phyloP scores from a whole-genome alignment of 176 grass and related monocot genomes.

The Phragmites australis region DNA sequence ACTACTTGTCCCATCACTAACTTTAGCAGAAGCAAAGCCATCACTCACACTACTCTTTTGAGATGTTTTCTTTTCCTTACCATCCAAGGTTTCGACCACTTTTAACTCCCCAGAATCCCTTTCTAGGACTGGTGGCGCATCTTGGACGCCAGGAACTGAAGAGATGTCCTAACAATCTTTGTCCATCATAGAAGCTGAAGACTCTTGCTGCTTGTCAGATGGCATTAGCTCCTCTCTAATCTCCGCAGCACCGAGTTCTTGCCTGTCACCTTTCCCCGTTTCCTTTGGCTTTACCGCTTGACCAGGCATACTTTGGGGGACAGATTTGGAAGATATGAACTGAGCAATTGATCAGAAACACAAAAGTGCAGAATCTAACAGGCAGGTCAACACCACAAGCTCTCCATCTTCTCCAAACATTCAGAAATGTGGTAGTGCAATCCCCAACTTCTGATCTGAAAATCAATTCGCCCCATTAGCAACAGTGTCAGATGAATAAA shows the following conservation, averaged over 20 bases:
- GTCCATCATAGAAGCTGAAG: constrained; percentile 40
- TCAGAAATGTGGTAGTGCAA: not conserved
- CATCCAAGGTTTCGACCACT: constrained; percentile 41
- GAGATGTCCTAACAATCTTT: constrained; percentile 39
- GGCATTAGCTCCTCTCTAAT: constrained; percentile 5
- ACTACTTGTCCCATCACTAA: constrained; percentile 84
- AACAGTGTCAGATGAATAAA: not conserved
- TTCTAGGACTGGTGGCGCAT: constrained; percentile 31
- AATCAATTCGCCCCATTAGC: constrained; percentile 12
- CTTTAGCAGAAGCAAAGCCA: constrained; percentile 80
- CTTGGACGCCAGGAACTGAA: constrained; percentile 26
- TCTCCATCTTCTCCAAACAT: constrained; percentile 15
- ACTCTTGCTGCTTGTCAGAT: constrained; percentile 35
- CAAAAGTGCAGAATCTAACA: not conserved
- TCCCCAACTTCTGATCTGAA: constrained; percentile 33
- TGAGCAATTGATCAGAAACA: constrained; percentile 18
- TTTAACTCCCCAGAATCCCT: constrained; percentile 52
- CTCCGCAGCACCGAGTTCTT: constrained; percentile 4
- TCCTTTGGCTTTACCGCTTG: constrained; percentile 31
- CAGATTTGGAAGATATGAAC: constrained; percentile 40
- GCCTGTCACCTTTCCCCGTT: constrained; percentile 37
- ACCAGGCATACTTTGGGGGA: constrained; percentile 14
- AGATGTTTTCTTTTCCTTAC: constrained; percentile 66
- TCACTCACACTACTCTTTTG: constrained; percentile 77
- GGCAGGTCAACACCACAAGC: constrained; percentile 9